phyloP scores from a whole-genome alignment of 495 filamentous ascomycete species.

The Schizothecium vesticola region DNA sequence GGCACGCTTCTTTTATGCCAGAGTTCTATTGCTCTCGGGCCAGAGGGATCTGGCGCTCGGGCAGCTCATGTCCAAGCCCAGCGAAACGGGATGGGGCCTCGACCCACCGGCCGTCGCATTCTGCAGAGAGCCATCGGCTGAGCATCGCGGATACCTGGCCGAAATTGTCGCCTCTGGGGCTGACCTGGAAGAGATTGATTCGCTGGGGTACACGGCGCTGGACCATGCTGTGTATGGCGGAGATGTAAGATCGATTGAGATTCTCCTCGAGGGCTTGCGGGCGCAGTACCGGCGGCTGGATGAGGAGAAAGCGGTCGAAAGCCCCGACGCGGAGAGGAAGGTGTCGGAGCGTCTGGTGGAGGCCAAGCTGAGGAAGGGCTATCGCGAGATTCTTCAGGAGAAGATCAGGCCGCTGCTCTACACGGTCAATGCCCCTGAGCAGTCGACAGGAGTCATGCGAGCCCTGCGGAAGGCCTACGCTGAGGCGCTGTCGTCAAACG shows the following conservation, averaged over 20 bases:
- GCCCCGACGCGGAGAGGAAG: background rate
- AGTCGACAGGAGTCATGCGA: constrained; percentile 1
- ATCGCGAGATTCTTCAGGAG: constrained; percentile 31
- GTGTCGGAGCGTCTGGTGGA: constrained; percentile 5
- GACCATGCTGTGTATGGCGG: constrained; percentile 27
- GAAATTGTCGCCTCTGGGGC: constrained; percentile 25
- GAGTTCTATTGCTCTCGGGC: background rate
- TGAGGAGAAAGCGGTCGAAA: background rate
- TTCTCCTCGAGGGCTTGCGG: constrained; percentile 21
- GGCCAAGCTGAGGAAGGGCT: constrained; percentile 23
- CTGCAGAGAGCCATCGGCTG: constrained; percentile 30
- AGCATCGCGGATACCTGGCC: constrained; percentile 24
- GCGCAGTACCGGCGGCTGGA: background rate
- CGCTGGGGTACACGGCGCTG: constrained; percentile 28
- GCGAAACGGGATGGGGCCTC: background rate
- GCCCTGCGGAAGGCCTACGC: constrained; percentile 19
- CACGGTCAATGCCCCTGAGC: background rate
- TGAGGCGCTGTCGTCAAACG: constrained; percentile 7
- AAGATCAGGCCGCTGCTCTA: constrained; percentile 22
- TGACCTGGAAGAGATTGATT: constrained; percentile 22
- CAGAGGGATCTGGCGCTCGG: background rate
- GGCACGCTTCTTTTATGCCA: constrained; percentile 8
- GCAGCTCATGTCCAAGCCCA: constrained; percentile 1
- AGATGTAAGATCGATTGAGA: constrained; percentile 11
- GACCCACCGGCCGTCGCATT: constrained; percentile 28